Percentiles rank a stretch among this genome's conserved stretches.
Conservation (phyloP, 106 monocot genomes). For the Posidonia australis region DNA sequence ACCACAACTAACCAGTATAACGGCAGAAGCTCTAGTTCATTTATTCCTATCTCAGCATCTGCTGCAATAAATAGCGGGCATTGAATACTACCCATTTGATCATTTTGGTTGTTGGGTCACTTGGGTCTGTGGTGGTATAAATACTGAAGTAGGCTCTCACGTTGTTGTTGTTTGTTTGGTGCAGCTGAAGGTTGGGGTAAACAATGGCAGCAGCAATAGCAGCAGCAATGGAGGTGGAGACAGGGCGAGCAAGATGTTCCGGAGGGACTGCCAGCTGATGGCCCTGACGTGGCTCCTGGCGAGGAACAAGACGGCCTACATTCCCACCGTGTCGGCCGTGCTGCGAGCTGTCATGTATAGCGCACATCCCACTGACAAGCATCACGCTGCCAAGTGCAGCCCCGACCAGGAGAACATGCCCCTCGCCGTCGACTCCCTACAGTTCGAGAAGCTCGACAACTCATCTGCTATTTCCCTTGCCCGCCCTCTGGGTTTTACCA, state of each 20-base stretch:
- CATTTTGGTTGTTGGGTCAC: no score
- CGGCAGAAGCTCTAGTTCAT: no score
- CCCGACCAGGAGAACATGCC: constrained; percentile 99
- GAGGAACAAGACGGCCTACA: constrained; percentile 64
- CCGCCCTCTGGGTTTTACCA: not conserved
- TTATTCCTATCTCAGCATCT: no score
- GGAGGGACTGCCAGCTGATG: constrained; percentile 91
- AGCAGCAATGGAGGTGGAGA: constrained; percentile 9
- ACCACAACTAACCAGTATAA: no score
- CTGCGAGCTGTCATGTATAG: constrained; percentile 70
- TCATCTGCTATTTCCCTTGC: constrained; percentile 4
- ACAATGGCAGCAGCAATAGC: not conserved
- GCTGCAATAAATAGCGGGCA: no score
- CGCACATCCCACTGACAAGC: constrained; percentile 8
- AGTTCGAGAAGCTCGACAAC: constrained; percentile 40
- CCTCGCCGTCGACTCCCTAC: constrained; percentile 88
- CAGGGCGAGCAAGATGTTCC: constrained; percentile 53
- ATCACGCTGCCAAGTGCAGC: constrained; percentile 40
- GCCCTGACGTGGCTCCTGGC: constrained; percentile 91
- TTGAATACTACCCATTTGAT: no score
- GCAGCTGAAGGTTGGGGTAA: constrained; percentile 1
- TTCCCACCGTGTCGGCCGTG: constrained; percentile 91
- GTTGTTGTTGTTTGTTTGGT: not conserved
- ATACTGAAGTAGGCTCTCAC: not conserved
- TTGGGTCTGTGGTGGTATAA: no score